phyloP scores from a whole-genome alignment of 495 filamentous ascomycete species.

The Sabuloglossum arenarium region DNA sequence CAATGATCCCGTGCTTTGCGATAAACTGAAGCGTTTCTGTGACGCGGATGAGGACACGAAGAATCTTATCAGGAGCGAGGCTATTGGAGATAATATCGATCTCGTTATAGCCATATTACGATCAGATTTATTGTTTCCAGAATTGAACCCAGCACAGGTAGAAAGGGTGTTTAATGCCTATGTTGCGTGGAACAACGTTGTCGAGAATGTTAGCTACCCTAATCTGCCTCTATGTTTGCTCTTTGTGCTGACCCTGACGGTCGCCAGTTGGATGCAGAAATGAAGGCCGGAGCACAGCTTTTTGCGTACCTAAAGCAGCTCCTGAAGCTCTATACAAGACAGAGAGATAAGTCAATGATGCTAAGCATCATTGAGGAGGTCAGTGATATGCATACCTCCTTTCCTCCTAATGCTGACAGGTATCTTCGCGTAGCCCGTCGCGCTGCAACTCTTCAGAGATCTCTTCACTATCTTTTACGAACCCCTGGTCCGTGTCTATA shows the following conservation, averaged over 20 bases:
- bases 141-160: constrained; percentile 51
- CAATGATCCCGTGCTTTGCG: constrained; percentile 52
- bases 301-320: constrained; percentile 91
- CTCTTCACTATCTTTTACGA: constrained; percentile 99
- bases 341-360: constrained; percentile 96
- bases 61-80: constrained; percentile 48
- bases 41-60: constrained; percentile 56
- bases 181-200: constrained; percentile 88
- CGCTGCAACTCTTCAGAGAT: constrained; percentile 80
- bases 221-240: neutral
- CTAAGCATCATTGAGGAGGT: constrained; percentile 77
- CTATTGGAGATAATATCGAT: constrained; percentile 48
- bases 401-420: neutral
- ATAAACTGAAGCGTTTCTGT: constrained; percentile 62
- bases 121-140: constrained; percentile 47
- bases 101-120: constrained; percentile 65
- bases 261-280: constrained; percentile 42
- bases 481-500: constrained; percentile 87
- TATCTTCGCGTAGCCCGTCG: constrained; percentile 34
- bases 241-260: constrained; percentile 6
- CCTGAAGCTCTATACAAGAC: constrained; percentile 75
- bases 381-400: neutral
- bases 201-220: constrained; percentile 46
- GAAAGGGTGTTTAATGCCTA: constrained; percentile 78
- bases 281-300: constrained; percentile 69